A percentile compares a stretch with the other conserved stretches of the same genome.
These are phyloP conservation scores for Aureobasidium sp. DNA, from an alignment of 2,329 filamentous ascomycete genomes.

Conservation along the genomic window DNA sequence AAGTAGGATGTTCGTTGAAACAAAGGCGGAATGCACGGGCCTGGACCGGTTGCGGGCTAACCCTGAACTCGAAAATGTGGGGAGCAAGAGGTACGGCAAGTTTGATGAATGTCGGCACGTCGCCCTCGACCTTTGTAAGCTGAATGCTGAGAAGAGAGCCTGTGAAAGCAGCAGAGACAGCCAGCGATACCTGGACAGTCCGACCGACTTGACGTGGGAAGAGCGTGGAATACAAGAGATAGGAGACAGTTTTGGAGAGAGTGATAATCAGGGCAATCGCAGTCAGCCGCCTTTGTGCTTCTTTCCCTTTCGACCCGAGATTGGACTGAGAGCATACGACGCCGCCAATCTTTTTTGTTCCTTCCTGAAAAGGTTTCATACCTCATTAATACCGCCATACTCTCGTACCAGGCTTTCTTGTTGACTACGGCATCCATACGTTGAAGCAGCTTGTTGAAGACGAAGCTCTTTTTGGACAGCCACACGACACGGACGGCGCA, in stretches of 20 bases:
- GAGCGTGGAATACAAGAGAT: not conserved
- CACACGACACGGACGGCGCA: not conserved
- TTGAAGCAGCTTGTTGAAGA: not conserved
- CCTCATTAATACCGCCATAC: not conserved
- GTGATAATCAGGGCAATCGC: not conserved
- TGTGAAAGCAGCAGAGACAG: not conserved
- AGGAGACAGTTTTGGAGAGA: not conserved
- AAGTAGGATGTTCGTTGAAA: slow-evolving; percentile 6
- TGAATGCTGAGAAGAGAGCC: not conserved
- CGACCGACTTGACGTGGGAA: not conserved
- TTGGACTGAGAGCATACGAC: slow-evolving; percentile 13
- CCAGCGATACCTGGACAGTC: not conserved
- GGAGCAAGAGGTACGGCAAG: not conserved
- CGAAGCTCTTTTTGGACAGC: slow-evolving; percentile 2
- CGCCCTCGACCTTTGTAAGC: slow-evolving; percentile 7
- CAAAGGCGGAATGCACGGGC: not conserved
- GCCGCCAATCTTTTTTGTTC: slow-evolving; percentile 12
- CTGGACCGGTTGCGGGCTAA: not conserved
- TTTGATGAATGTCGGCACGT: slow-evolving; percentile 1
- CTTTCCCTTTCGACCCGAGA: slow-evolving; percentile 12
- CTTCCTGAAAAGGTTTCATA: not conserved
- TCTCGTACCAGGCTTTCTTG: not conserved
- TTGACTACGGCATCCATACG: not conserved
- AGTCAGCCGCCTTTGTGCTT: slow-evolving; percentile 12
- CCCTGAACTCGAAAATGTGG: slow-evolving; percentile 3